Conservation (phyloP, 768 basidiomycete species). For the Clitopilus passeckerianus region DNA sequence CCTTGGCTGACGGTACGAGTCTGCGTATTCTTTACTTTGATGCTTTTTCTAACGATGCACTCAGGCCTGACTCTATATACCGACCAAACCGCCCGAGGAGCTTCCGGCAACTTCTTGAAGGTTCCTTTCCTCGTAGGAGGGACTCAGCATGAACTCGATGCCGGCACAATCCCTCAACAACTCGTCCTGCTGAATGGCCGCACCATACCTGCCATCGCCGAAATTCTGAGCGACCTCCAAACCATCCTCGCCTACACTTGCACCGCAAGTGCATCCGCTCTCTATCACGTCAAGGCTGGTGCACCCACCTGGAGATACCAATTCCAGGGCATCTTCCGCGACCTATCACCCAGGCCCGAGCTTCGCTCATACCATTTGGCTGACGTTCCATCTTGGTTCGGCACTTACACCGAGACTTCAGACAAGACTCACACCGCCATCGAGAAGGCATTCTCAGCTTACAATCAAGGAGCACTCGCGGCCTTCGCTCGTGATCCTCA, state of each 20-base stretch:
- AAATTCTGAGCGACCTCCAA: conserved; percentile 16
- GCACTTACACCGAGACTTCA: conserved; percentile 22
- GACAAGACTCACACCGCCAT: conserved; percentile 11
- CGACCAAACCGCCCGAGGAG: conserved; percentile 11
- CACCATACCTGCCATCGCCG: conserved; percentile 19
- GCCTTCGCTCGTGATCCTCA: conserved; percentile 29
- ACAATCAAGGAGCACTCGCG: conserved; percentile 29
- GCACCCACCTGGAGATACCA: neutral
- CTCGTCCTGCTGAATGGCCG: conserved; percentile 18
- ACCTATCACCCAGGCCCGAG: conserved; percentile 25
- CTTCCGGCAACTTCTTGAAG: conserved; percentile 1
- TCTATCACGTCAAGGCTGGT: conserved; percentile 16
- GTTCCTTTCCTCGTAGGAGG: conserved; percentile 12
- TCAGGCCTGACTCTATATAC: conserved; percentile 23
- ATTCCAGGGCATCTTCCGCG: conserved; percentile 24
- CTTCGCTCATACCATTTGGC: conserved; percentile 31
- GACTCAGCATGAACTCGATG: conserved; percentile 23
- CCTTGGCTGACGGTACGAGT: conserved; percentile 20
- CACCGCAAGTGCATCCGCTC: conserved; percentile 15
- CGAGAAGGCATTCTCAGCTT: conserved; percentile 22
- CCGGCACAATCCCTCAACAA: conserved; percentile 19
- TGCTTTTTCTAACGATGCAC: conserved; percentile 7
- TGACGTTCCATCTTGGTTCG: conserved; percentile 35
- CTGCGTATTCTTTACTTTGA: conserved; percentile 8
- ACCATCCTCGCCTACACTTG: conserved; percentile 25